A percentile compares a stretch with the other conserved stretches of the same genome.
These are phyloP conservation scores for Clarireedia homoeocarpa DNA, from an alignment of 2,329 filamentous ascomycete genomes.

Conservation along the genomic window DNA sequence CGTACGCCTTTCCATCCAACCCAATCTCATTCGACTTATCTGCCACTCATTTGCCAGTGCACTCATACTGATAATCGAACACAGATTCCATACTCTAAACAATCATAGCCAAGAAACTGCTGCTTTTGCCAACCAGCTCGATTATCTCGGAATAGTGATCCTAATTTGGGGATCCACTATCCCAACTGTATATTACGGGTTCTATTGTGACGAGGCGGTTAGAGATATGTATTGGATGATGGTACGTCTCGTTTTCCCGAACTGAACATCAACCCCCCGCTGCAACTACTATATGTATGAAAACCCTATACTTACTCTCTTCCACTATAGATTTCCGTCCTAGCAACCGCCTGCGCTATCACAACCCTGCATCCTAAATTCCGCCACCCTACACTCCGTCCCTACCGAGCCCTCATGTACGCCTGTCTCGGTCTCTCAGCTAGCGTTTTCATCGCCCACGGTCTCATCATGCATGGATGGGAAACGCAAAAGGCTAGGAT, in stretches of 20 bases:
- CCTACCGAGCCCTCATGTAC: slow-evolving; percentile 1
- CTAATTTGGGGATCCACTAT: slow-evolving; percentile 34
- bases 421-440: slow-evolving; percentile 1
- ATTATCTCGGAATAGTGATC: slow-evolving; percentile 34
- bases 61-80: not conserved
- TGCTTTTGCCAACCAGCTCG: slow-evolving; percentile 32
- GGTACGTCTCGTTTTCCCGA: not conserved
- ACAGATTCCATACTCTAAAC: slow-evolving; percentile 30
- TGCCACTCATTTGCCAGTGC: not conserved
- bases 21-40: too few species aligned
- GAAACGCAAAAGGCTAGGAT: slow-evolving; percentile 11
- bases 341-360: not conserved
- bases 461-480: slow-evolving; percentile 32
- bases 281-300: too few species aligned
- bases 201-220: slow-evolving; percentile 33
- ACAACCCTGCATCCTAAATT: not conserved
- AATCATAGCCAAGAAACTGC: slow-evolving; percentile 32
- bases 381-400: not conserved
- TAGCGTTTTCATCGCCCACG: not conserved
- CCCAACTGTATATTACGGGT: slow-evolving; percentile 34
- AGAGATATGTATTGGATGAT: slow-evolving; percentile 29
- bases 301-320: too few species aligned
- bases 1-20: not conserved
- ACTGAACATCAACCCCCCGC: not conserved
- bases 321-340: not conserved